Evolutionary conservation across 495 filamentous ascomycete species (phyloP), one percentile per base, ranked within the genome.

Genomic region (Stereocaulon alpinum): DNA sequence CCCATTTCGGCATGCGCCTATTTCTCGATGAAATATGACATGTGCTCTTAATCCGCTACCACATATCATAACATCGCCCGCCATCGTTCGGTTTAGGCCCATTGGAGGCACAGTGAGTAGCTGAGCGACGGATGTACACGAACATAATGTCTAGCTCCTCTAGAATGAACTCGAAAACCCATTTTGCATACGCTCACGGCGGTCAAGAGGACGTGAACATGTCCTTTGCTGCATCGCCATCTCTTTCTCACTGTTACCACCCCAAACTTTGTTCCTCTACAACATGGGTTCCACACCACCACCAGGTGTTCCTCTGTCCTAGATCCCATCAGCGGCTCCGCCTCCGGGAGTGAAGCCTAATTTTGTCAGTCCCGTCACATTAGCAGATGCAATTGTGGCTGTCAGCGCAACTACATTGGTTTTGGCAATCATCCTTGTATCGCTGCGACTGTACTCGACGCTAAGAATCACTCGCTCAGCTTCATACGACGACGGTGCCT

Each of bases 401-500:
- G 48, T 55, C 6, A 24, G 49, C 41, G 41, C 15, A 17, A 30
- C 41, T 6, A 60, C 37, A 32, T 47, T 32, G 12, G 40, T 30
- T 14, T 45, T 55, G 34, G 41, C 58, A 6, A 6, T 60, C 29
- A 22, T 37, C 22, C 30, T 60, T 10, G 6, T 60, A 17, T 43
- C 18, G 9, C 42, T 55, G 12, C 40, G 58, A 34, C 17, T 60
- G n/a, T 60, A 60, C 32, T 43, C 50, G 4, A 60, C 58, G 14
- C 12, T 55, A 11, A 54, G 48, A 24, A 60, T 60, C 2, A 60
- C 58, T 43, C 50, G 50, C 27, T 55, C 58, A 20, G 49, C 20
- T 32, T 60, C 41, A 22, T 60, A 55, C 24, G 58, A 60, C 41
- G 58, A 60, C 17, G 34, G 27, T 30, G 58, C 58, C 14, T 10